Conservation (phyloP, 2,329 filamentous ascomycete genomes). For the Ceratocystis cubensis region DNA sequence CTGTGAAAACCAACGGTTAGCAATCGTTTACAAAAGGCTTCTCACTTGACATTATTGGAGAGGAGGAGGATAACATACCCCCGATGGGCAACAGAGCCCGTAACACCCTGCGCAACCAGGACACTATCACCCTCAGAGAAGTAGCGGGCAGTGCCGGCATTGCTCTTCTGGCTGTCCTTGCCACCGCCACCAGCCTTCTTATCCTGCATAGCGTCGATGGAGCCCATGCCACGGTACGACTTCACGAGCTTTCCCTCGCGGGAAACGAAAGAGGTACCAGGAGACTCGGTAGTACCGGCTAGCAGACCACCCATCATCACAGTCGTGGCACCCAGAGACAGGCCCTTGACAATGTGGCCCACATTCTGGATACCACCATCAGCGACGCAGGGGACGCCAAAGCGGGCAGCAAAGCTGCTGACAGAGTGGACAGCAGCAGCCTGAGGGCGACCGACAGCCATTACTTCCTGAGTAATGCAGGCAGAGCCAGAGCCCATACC, state of each 20-base stretch:
- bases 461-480: slow-evolving; percentile 98
- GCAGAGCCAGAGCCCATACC: slow-evolving; percentile 97
- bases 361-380: slow-evolving; percentile 98
- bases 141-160: slow-evolving; percentile 93
- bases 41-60: background rate
- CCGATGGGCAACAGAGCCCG: slow-evolving; percentile 68
- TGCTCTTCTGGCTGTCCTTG: slow-evolving; percentile 65
- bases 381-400: slow-evolving; percentile 94
- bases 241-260: slow-evolving; percentile 97
- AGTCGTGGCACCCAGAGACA: slow-evolving; percentile 83
- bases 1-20: slow-evolving; percentile 32
- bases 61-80: slow-evolving; percentile 34
- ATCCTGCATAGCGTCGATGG: slow-evolving; percentile 98
- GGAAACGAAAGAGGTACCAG: slow-evolving; percentile 91
- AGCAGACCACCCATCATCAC: slow-evolving; percentile 99
- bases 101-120: slow-evolving; percentile 92
- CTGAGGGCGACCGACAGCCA: slow-evolving; percentile 95
- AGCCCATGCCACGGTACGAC: slow-evolving; percentile 97
- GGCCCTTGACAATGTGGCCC: slow-evolving; percentile 96
- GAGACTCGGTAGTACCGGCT: slow-evolving; percentile 93
- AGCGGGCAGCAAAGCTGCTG: slow-evolving; percentile 74
- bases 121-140: slow-evolving; percentile 95
- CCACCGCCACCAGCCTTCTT: slow-evolving; percentile 75
- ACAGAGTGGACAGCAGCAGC: slow-evolving; percentile 87
- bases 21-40: slow-evolving; percentile 7